Evolutionary conservation across 176 grass and related monocot species (phyloP), one percentile per base, ranked within the genome.

Genomic region (Triticum monococcum): DNA sequence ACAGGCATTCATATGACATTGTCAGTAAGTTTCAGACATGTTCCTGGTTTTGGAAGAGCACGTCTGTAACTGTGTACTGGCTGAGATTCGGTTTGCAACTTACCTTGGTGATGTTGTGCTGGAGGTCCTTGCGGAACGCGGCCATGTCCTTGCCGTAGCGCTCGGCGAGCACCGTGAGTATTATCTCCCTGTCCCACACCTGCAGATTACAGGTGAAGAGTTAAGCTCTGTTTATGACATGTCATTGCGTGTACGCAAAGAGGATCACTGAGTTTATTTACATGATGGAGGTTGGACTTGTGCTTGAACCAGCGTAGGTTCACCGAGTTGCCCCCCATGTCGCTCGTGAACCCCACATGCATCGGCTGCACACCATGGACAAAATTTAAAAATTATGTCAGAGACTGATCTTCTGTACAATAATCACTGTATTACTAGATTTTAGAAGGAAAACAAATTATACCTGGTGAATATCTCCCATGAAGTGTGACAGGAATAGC

Each of bases 111-210:
- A 93, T 75, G 83, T 93, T 95, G 25, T 86, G 64, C 48, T 77
- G 66, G 7, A 95, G 89, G 12, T 98, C 89, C 73, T 92, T 85
- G 79, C 91, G 87, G 78, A 98, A 95, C 28, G 40, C 25, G 61
- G 23, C 78, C 86, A 98, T 82, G 61, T 92, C 89, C 62, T 93
- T 98, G 57, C 62, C 77, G 69, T 93, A 98, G 63, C 86, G 85
- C 6, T 93, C 88, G 28, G 88, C 84, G 2, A 95, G 73, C 18
- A 89, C 87, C 18, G 91, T 98, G 61, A 89, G 89, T 56, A 98
- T 95, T 82, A 95, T 95, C 73, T 98, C 95, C 79, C 93, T 90
- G 79, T 95, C 95, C 95, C 95, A 95, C 22, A 98, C 93, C 95
- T 98, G 87, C 9, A 87, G 68, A 46, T n/a, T 50, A 1, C 6